phyloP scores from a whole-genome alignment of 208 protist genomes.

The Polymyxa betae region DNA sequence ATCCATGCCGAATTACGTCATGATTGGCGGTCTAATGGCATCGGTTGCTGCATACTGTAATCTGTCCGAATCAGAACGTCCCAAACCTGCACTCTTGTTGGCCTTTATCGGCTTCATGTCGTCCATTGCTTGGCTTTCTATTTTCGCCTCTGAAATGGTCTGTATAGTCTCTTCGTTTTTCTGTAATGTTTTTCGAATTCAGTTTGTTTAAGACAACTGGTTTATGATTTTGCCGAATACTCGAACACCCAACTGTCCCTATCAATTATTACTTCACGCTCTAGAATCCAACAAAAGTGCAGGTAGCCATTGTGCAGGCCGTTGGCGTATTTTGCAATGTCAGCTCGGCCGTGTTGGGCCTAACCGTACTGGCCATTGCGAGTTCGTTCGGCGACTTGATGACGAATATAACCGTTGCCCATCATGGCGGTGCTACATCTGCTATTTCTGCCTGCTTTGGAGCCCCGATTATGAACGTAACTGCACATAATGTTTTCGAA shows the following conservation, averaged over 20 bases:
- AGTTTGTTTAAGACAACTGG: too few relatives aligned
- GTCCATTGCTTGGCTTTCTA: slow-evolving; percentile 57
- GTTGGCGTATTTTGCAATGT: slow-evolving; percentile 61
- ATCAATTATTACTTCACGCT: too few relatives aligned
- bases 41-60: background rate
- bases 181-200: too few relatives aligned
- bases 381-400: slow-evolving; percentile 67
- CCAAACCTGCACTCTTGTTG: background rate
- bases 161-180: too few relatives aligned
- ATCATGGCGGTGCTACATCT: background rate
- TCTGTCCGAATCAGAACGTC: background rate
- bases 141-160: slow-evolving; percentile 57
- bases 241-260: too few relatives aligned
- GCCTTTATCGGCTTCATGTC: slow-evolving; percentile 44
- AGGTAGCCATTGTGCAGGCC: slow-evolving; percentile 52
- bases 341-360: slow-evolving; percentile 47
- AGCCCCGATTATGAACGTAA: slow-evolving; percentile 55
- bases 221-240: too few relatives aligned
- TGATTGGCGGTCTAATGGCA: too few relatives aligned
- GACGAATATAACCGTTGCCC: slow-evolving; percentile 18
- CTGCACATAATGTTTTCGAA: background rate
- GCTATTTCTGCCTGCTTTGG: slow-evolving; percentile 56
- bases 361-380: slow-evolving; percentile 65
- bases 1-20: too few relatives aligned
- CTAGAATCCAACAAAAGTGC: too few relatives aligned